Percentiles rank a stretch among this genome's conserved stretches.
These are phyloP conservation scores for Backusella australiensis DNA, from an alignment of 192 early-diverging fungal species.

Conservation along the genomic window DNA sequence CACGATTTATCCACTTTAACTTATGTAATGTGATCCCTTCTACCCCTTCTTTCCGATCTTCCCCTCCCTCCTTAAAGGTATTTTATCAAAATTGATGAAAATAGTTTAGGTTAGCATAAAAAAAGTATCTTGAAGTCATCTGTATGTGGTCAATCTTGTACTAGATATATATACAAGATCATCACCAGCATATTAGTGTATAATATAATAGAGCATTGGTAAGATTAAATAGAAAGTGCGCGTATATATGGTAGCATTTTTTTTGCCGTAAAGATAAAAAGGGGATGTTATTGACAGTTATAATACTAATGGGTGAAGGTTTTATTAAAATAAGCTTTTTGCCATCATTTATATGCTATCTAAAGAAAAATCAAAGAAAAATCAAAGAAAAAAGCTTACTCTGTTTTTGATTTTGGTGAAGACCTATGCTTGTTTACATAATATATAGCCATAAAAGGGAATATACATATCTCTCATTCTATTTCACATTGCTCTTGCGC, in stretches of 20 bases:
- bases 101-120: background rate
- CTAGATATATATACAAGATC: background rate
- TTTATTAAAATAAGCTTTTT: too few species aligned
- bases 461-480: background rate
- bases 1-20: background rate
- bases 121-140: background rate
- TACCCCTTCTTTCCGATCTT: background rate
- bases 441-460: background rate
- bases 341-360: background rate
- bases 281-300: background rate
- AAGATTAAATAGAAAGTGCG: background rate
- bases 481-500: background rate
- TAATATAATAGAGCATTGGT: background rate
- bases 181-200: background rate
- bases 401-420: background rate
- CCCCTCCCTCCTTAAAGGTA: background rate
- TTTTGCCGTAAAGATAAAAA: background rate
- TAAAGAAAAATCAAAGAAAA: background rate
- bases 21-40: background rate
- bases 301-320: background rate
- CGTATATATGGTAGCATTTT: background rate
- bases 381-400: background rate
- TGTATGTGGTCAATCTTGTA: background rate
- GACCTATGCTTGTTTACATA: background rate
- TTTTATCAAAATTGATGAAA: too few species aligned